Evolutionary conservation across 2,329 filamentous ascomycete genomes (phyloP).

Genomic region (Fusarium albosuccineum): DNA sequence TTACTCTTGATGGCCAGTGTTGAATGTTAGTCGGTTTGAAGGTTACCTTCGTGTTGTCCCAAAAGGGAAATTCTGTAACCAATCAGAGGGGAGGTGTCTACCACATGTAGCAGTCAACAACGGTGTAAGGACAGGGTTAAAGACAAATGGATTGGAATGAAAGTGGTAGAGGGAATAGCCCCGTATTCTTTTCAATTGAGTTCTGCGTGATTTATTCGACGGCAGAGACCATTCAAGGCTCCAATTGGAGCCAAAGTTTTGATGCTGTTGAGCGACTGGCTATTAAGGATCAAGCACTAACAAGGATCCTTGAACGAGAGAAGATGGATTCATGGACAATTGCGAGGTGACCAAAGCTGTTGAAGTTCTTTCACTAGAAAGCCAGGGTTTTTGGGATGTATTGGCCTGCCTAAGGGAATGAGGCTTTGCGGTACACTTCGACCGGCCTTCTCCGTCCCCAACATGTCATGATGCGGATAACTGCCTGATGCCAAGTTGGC

Average conservation of each 20-base stretch:
- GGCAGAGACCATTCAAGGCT: background rate
- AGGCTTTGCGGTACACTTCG: background rate
- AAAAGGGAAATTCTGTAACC: conserved; percentile 24
- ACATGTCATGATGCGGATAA: conserved; percentile 1
- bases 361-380: background rate
- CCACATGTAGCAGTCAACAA: conserved; percentile 44
- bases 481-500: background rate
- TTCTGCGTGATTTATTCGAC: conserved; percentile 29
- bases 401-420: background rate
- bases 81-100: conserved; percentile 38
- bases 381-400: background rate
- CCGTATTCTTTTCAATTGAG: conserved; percentile 14
- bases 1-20: conserved; percentile 13
- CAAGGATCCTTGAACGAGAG: background rate
- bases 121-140: conserved; percentile 32
- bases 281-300: background rate
- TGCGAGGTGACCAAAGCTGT: background rate
- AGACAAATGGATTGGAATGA: conserved; percentile 7
- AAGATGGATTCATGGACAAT: conserved; percentile 2
- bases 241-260: conserved; percentile 6
- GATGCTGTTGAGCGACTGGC: background rate
- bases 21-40: conserved; percentile 34
- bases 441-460: conserved; percentile 2
- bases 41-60: conserved; percentile 12
- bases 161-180: conserved; percentile 6